Base-by-base conservation (phyloP, 345 rosid species). In the Conringia planisiliqua region DNA sequence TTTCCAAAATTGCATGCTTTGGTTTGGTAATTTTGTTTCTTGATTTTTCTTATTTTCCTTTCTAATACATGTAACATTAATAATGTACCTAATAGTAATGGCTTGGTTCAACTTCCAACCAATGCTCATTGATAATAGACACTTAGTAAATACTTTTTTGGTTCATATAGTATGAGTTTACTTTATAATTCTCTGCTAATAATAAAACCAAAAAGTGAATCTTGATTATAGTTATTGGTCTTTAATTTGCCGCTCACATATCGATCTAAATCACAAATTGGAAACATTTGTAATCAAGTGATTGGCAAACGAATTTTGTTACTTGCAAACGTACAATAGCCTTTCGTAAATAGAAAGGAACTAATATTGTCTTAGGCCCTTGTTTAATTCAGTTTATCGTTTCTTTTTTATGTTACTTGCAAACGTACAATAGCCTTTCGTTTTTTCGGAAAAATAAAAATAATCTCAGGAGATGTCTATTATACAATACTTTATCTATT, bases 41-140 rank as follows among this genome's bases (percentile, higher is more conserved):
- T 32, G 50, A 33, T 27, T 62, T 59, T 76, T 69, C 26, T 69
- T 69, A 30, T 36, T 54, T 69, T 62, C 50, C 39, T n/a, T 42
- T 50, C 52, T 68, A 61, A 68, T 52, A 17, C 14, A 30, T 38
- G 22, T 11, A 68, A 51, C 64, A 61, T 70, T 62, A 63, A 35
- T 42, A 44, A 32, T 32, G 6, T 26, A 62, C 33, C 16, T 39
- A 59, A 39, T 20, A 14, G 55, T 30, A 39, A 60, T 42, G 40
- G 32, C 30, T 68, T 32, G 57, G 69, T 61, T 42, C 70, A 68
- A 42, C 56, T 68, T 68, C 63, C 70, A 60, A 68, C 74, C 63
- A 75, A 32, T 60, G 69, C 56, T 30, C 26, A 58, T 47, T 52
- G 51, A 58, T 12, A 65, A 43, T 39, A 61, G 35, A 7, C 24